A percentile compares a stretch with the other conserved stretches of the same genome.
Evolutionary conservation across 768 basidiomycete species (phyloP).

Genomic region (Hypholoma fasciculare): DNA sequence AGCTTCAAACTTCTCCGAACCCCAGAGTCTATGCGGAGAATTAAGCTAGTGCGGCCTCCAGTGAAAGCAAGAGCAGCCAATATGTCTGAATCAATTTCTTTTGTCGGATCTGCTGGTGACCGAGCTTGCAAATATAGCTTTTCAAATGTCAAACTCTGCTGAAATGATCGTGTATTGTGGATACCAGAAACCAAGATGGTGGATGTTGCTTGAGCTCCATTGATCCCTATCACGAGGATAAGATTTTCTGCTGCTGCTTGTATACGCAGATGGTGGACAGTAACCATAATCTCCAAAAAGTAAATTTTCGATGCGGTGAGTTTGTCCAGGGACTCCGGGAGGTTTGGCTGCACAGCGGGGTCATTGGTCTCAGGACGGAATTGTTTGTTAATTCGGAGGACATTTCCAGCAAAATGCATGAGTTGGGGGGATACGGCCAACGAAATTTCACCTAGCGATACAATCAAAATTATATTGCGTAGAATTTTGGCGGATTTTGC

Average conservation of each 20-base stretch:
- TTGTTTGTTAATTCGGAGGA: conserved; percentile 50
- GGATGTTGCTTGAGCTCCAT: conserved; percentile 38
- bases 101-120: conserved; percentile 41
- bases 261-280: conserved; percentile 46
- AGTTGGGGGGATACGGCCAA: conserved; percentile 55
- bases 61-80: conserved; percentile 60
- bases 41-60: conserved; percentile 43
- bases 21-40: conserved; percentile 46
- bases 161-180: conserved; percentile 41
- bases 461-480: conserved; percentile 30
- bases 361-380: conserved; percentile 23
- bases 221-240: conserved; percentile 57
- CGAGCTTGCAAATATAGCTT: conserved; percentile 59
- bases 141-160: conserved; percentile 48
- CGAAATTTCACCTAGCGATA: conserved; percentile 40
- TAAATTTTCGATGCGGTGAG: conserved; percentile 16
- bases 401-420: conserved; percentile 57
- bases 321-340: conserved; percentile 12
- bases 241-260: conserved; percentile 73
- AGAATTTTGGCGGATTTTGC: conserved; percentile 30
- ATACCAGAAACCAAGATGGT: conserved; percentile 28
- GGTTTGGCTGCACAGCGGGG: conserved; percentile 5
- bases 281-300: conserved; percentile 38
- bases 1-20: conserved; percentile 40
- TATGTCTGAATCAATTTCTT: conserved; percentile 48